A percentile compares a stretch with the other conserved stretches of the same genome.
Evolutionary conservation across 495 filamentous ascomycete species (phyloP).

Genomic region (Talaromyces trachyspermus): DNA sequence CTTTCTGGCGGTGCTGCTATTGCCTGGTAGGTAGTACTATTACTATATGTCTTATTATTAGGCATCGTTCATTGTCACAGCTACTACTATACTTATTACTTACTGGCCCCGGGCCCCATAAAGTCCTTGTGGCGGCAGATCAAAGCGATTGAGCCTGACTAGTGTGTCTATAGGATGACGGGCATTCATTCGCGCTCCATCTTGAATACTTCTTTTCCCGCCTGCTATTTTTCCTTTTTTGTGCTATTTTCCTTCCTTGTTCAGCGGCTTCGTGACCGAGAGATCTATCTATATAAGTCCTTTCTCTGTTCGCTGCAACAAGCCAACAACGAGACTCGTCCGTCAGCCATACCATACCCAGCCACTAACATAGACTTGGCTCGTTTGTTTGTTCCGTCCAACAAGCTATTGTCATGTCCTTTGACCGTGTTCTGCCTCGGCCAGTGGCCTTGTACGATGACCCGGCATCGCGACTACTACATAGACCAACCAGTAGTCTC

Average conservation of each 20-base stretch:
- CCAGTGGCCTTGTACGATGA: conserved; percentile 42
- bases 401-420: conserved; percentile 35
- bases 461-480: conserved; percentile 21
- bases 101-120: background rate
- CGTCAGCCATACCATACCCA: background rate
- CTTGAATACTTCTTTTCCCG: background rate
- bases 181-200: background rate
- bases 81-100: too few relatives aligned
- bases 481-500: conserved; percentile 32
- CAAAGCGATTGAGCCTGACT: background rate
- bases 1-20: too few relatives aligned
- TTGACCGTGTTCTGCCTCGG: conserved; percentile 48
- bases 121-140: background rate
- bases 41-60: too few relatives aligned
- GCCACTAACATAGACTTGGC: too few relatives aligned
- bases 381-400: conserved; percentile 17
- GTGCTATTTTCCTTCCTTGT: background rate
- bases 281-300: conserved; percentile 1
- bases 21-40: too few relatives aligned
- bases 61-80: too few relatives aligned
- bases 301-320: background rate
- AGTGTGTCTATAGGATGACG: background rate
- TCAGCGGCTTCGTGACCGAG: too few relatives aligned
- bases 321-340: too few relatives aligned
- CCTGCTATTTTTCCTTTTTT: background rate